phyloP scores from a whole-genome alignment of 768 basidiomycete genomes.

The Galerina sulciceps region DNA sequence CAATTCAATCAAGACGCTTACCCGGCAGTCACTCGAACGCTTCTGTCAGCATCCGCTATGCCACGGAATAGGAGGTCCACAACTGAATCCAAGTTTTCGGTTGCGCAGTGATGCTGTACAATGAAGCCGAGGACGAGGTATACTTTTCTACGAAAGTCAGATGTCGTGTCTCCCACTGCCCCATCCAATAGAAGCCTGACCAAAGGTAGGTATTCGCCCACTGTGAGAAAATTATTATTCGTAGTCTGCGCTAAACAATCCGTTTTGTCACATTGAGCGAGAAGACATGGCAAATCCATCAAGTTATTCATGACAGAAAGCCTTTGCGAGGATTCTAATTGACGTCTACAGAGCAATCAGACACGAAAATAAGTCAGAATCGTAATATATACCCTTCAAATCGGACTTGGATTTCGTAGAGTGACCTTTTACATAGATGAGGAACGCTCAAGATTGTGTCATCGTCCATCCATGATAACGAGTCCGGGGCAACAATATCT shows the following conservation, averaged over 20 bases:
- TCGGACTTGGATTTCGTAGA: constrained; percentile 48
- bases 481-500: constrained; percentile 48
- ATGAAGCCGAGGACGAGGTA: constrained; percentile 44
- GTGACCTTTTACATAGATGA: constrained; percentile 44
- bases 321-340: constrained; percentile 34
- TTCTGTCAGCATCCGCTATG: constrained; percentile 57
- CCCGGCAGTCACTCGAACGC: constrained; percentile 72
- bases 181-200: constrained; percentile 51
- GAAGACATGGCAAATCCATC: constrained; percentile 37
- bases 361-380: background rate
- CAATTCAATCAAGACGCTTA: constrained; percentile 33
- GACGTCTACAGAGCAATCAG: constrained; percentile 33
- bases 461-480: constrained; percentile 60
- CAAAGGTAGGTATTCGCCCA: constrained; percentile 39
- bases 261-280: constrained; percentile 37
- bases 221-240: constrained; percentile 28
- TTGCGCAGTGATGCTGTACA: constrained; percentile 45
- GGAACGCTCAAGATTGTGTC: constrained; percentile 46
- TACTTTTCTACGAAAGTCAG: constrained; percentile 46
- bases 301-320: constrained; percentile 37
- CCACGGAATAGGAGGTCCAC: constrained; percentile 49
- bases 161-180: constrained; percentile 46
- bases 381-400: constrained; percentile 42
- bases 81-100: constrained; percentile 33
- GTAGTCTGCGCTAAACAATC: constrained; percentile 29